Evolutionary conservation across 805 yeast species (phyloP), one percentile per base, ranked within the genome.

Genomic region (Candida adriatica): DNA sequence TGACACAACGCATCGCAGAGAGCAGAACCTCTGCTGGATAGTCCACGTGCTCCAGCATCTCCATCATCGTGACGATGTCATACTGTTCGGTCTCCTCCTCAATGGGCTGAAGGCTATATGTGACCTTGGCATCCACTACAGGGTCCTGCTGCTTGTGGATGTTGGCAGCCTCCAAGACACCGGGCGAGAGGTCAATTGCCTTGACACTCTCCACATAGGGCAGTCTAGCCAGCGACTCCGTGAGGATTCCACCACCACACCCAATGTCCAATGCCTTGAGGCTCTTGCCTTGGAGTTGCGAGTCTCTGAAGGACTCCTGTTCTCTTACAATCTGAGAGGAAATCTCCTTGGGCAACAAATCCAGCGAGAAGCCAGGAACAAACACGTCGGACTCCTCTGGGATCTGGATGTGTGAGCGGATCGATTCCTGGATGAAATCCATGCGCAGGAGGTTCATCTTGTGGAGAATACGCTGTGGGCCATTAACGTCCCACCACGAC

Each of bases 401-500:
- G 11, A 51, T 29, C 3, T 29, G 30, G 6, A 51, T 31, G 27
- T 42, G 26, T 4, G 32, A 24, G 4, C 63, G 60, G 17, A 90
- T 59, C 0, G 77, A 79, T 4, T 70, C 69, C 40, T 72, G 74
- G 30, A 92, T 76, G 52, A 87, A 92, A 54, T 87, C 96, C 81
- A 90, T 70, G 41, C 98, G 64, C 32, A 85, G 64, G 30, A 85
- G 63, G 54, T 92, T 92, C 98, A 92, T 90, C 59, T 87, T 83
- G 59, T 92, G 97, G 26, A 92, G 68, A 34, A 92, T 84, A 24
- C 98, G 64, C 53, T 92, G 97, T 2, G 96, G 81, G 1, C 98
- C 98, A 42, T 77, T 60, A 10, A 83, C 76, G 47, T 92, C 95
- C 98, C 99, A 92, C 99, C 99, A 92, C n/a, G 85, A 59, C n/a